phyloP scores from a whole-genome alignment of 1,139 yeast genomes.

The Scheffersomyces quercinus region DNA sequence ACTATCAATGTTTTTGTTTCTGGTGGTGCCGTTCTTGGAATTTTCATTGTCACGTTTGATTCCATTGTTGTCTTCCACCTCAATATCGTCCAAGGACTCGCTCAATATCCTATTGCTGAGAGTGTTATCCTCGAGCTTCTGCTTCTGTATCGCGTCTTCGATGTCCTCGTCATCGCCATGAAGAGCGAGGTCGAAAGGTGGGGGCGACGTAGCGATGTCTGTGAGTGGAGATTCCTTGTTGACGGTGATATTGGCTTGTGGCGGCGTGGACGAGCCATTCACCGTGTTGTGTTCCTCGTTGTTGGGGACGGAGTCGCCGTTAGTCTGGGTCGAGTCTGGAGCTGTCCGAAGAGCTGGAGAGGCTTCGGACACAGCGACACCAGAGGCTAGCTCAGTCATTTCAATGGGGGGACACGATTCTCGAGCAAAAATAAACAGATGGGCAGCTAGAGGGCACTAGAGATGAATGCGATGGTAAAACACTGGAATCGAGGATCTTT shows the following conservation, averaged over 20 bases:
- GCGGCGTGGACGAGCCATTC: not conserved
- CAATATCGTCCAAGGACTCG: not conserved
- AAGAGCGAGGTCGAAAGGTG: slow-evolving; percentile 29
- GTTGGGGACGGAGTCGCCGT: no score
- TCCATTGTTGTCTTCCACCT: not conserved
- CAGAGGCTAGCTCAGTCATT: no score
- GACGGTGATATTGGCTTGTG: slow-evolving; percentile 5
- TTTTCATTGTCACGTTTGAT: slow-evolving; percentile 2
- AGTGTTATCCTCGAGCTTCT: not conserved
- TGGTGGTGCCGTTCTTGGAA: slow-evolving; percentile 12
- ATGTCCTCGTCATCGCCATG: slow-evolving; percentile 11
- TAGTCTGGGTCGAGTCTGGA: no score
- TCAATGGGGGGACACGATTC: no score
- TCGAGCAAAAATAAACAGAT: no score
- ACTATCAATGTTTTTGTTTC: slow-evolving; percentile 4
- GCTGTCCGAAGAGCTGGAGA: no score
- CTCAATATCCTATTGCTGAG: slow-evolving; percentile 3
- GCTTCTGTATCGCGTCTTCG: slow-evolving; percentile 3
- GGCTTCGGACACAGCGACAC: no score
- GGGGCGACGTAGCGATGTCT: slow-evolving; percentile 44
- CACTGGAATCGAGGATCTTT: no score
- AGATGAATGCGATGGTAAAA: no score
- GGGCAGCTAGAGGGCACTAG: no score
- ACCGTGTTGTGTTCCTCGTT: no score
- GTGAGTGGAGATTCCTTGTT: slow-evolving; percentile 37